A percentile compares a stretch with the other conserved stretches of the same genome.
phyloP scores from a whole-genome alignment of 495 filamentous ascomycete genomes.

The Podospora didyma region DNA sequence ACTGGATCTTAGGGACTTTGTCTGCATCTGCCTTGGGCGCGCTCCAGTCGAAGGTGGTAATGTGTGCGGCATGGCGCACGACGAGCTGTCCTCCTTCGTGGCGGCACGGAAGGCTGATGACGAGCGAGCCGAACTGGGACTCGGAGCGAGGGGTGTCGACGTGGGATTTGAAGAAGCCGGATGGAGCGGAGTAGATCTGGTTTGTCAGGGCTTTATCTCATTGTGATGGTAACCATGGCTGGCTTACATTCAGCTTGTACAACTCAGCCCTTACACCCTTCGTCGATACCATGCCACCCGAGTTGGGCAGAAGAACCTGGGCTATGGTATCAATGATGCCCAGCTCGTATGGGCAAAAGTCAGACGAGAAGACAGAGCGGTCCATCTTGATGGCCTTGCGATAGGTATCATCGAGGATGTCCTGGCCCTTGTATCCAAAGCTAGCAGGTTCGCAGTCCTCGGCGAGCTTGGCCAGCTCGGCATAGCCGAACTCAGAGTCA shows the following conservation, averaged over 20 bases:
- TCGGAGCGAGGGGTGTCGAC: constrained; percentile 51
- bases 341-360: constrained; percentile 48
- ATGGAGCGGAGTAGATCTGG: constrained; percentile 45
- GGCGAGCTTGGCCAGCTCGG: too few species aligned
- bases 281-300: constrained; percentile 5
- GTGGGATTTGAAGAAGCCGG: constrained; percentile 48
- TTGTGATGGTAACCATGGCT: too few species aligned
- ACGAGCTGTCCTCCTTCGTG: constrained; percentile 40
- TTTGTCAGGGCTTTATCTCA: constrained; percentile 16
- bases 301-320: constrained; percentile 42
- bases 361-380: constrained; percentile 36
- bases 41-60: constrained; percentile 44
- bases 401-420: constrained; percentile 47
- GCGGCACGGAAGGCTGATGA: constrained; percentile 46
- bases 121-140: constrained; percentile 52
- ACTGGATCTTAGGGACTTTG: constrained; percentile 33
- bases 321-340: constrained; percentile 49
- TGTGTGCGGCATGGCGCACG: constrained; percentile 31
- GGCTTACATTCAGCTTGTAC: too few species aligned
- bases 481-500: too few species aligned
- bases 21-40: constrained; percentile 30
- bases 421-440: constrained; percentile 42
- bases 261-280: constrained; percentile 17
- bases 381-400: constrained; percentile 52
- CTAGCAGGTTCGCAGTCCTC: constrained; percentile 26